Conservation (phyloP, 768 basidiomycete species). For the Glaciozyma antarctica region DNA sequence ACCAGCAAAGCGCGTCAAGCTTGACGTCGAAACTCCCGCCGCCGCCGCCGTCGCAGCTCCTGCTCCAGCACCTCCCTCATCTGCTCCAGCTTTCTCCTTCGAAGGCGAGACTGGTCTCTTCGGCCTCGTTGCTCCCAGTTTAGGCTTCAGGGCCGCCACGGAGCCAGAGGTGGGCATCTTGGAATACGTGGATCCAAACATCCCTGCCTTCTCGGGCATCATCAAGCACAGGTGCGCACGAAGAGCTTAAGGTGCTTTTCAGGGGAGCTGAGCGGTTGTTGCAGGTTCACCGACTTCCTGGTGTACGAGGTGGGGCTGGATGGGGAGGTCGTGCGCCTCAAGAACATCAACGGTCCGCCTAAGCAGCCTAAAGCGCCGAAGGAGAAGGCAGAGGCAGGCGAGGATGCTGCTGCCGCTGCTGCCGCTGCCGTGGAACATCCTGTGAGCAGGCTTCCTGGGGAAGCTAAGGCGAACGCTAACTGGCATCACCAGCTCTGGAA, state of each 20-base stretch:
- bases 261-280: constrained; percentile 3
- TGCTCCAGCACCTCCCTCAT: background rate
- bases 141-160: constrained; percentile 13
- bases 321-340: constrained; percentile 68
- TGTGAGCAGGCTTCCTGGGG: background rate
- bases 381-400: constrained; percentile 18
- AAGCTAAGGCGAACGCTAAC: background rate
- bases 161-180: constrained; percentile 86
- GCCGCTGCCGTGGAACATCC: background rate
- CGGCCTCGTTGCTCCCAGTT: background rate
- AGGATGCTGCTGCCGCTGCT: background rate
- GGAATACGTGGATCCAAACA: constrained; percentile 63
- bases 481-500: constrained; percentile 5
- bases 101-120: constrained; percentile 9
- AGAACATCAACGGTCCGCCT: constrained; percentile 60
- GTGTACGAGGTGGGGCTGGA: constrained; percentile 83
- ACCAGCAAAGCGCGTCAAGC: constrained; percentile 1
- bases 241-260: background rate
- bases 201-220: constrained; percentile 72
- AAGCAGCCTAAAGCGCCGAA: constrained; percentile 29
- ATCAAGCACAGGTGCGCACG: constrained; percentile 82
- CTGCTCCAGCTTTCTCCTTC: background rate
- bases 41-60: background rate
- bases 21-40: background rate
- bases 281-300: constrained; percentile 85